Evolutionary conservation across 345 rosid species (phyloP), one percentile per base, ranked within the genome.

Genomic region (Gossypium australe): DNA sequence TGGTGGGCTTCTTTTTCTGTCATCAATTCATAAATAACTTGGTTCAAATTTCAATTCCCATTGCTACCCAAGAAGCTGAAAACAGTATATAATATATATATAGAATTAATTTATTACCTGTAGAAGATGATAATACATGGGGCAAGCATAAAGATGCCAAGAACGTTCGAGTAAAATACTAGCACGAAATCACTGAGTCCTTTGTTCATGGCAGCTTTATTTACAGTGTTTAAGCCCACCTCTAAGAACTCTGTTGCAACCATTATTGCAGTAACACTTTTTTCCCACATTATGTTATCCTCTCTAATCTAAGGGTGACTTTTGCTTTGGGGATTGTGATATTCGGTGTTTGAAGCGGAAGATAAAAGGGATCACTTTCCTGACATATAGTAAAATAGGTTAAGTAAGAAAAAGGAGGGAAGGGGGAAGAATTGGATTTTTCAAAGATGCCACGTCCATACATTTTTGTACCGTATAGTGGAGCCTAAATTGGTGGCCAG

Each of bases 151-250:
- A 80, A 70, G 68, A 80, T 58, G 60, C 67, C 79, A 45, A 81
- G 67, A 18, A 44, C 17, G 53, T 81, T 81, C 1, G 80, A 77
- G 78, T 81, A 81, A 11, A 81, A 67, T 9, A 72, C 67, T 7
- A 69, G 71, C 43, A 81, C 74, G 53, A 63, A 77, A 7, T 77
- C 41, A 51, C 76, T 81, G 47, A 75, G 44, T 66, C 83, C 83
- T 51, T 29, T 27, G 64, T 61, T 75, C 83, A 81, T 77, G 56
- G 84, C 81, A 18, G 77, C 81, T 56, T 81, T 81, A 10, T 43
- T 77, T 44, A 78, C 58, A 3, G 77, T 81, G 77, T 61, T 81
- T 59, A 81, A 71, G 44, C 81, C 73, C 2, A 81, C 84, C 9
- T 81, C 84, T 24, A 53, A 12, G 67, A 78, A 51, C 78, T 81